Percentiles rank a stretch among this genome's conserved stretches.
These are phyloP conservation scores for Hysterium pulicare DNA, from an alignment of 2,329 filamentous ascomycete genomes.

Conservation along the genomic window DNA sequence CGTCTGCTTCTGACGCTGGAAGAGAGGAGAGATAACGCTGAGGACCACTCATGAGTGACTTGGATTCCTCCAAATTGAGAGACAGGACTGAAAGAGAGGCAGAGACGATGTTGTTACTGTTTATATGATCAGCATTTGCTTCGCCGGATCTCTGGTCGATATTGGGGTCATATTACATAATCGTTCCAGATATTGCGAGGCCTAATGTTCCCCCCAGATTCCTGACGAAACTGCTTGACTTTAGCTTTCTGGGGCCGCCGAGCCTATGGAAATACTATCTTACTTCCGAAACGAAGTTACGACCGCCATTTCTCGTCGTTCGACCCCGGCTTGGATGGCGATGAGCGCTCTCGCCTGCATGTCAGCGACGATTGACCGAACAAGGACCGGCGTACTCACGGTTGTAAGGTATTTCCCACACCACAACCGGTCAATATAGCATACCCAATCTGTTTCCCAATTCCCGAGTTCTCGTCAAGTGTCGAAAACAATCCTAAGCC, in stretches of 20 bases:
- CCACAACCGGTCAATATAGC: conserved; percentile 43
- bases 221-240: conserved; percentile 28
- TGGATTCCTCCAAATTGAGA: neutral
- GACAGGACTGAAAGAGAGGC: neutral
- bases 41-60: neutral
- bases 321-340: conserved; percentile 38
- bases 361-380: neutral
- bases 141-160: no score
- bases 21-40: neutral
- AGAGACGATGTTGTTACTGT: neutral
- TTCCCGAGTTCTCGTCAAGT: conserved; percentile 24
- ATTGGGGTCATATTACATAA: no score
- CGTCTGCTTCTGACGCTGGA: neutral
- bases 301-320: conserved; percentile 40
- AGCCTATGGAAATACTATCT: neutral
- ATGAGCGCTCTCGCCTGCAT: conserved; percentile 2
- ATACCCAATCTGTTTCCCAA: conserved; percentile 56
- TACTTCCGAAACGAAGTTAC: conserved; percentile 31
- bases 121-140: no score
- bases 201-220: conserved; percentile 42
- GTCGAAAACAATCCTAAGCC: conserved; percentile 9
- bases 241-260: neutral
- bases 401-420: conserved; percentile 8
- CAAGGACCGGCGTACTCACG: neutral
- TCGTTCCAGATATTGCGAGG: conserved; percentile 39